Conservation (phyloP, 331 rosid genomes). For the Acacia pycnantha region DNA sequence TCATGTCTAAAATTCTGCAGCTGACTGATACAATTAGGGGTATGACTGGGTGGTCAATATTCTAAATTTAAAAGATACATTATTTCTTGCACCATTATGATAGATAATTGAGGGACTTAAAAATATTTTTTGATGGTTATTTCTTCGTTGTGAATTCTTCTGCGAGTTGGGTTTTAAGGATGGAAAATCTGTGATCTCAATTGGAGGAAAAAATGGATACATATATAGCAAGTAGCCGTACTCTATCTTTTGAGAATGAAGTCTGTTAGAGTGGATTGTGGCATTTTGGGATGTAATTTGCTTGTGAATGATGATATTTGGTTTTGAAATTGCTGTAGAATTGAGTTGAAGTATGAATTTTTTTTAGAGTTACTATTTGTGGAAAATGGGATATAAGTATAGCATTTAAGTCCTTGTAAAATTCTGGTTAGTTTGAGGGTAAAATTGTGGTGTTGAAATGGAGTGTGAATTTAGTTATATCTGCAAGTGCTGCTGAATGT, state of each 20-base stretch:
- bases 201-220: background rate
- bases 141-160: background rate
- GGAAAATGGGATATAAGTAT: no score
- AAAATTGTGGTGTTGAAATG: background rate
- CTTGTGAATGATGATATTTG: background rate
- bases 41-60: background rate
- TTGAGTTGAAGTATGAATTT: background rate
- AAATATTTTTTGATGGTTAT: background rate
- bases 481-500: no score
- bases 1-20: background rate
- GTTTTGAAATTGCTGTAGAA: background rate
- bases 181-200: background rate
- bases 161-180: background rate
- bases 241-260: background rate
- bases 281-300: background rate
- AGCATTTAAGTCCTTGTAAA: background rate
- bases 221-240: background rate
- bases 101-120: background rate
- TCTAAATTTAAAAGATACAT: no score
- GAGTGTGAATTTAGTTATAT: background rate
- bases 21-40: background rate
- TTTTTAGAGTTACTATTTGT: background rate
- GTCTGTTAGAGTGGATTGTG: background rate
- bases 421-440: background rate
- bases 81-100: background rate